Base-by-base conservation (phyloP, 371 early-diverging fungal species). In the Mucor mucedo region DNA sequence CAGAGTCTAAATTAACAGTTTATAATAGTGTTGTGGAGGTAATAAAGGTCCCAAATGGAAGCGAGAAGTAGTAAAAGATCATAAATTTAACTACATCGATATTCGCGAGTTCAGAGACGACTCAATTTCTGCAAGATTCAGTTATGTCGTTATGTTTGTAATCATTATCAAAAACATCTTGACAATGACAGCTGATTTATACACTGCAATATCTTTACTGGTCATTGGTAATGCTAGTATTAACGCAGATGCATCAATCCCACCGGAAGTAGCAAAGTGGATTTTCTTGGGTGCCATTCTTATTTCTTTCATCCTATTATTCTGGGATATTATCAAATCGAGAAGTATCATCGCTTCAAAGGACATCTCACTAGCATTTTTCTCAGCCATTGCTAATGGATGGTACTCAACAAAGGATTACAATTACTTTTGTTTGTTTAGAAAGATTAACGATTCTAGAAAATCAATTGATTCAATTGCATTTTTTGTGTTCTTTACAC, bases 41-140 rank as follows among this genome's bases (percentile, higher is more conserved):
- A 29, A 48, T 41, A 48, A 45, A 60, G 80, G 82, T 11, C 83
- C 85, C 11, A 77, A 83, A 55, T 93, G 94, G 94, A 90, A 93
- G 77, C 84, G 91, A 60, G 94, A 93, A 79, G 77, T 84, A 53
- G 87, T 92, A 50, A 85, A 84, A 67, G 94, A 93, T 79, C 94
- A 95, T 83, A 93, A 92, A 73, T 95, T 95, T 73, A 94, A 94
- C 71, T 92, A 86, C 79, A 83, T 95, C 58, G 91, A 95, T 66
- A 85, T 94, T 16, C 85, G 92, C 8, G 94, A 93, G 66, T 94
- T 92, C 76, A 65, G 84, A 45, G 86, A 89, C 66, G 60, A 71
- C 33, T 79, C 81, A 27, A 83, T 71, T 58, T 41, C 68, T 40
- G 69, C 76, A n/a, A 71, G 80, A 58, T 45, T 87, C 16, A 65